These are phyloP conservation scores for Alnus glutinosa DNA, from an alignment of 306 rosid species.

Conservation along the genomic window DNA sequence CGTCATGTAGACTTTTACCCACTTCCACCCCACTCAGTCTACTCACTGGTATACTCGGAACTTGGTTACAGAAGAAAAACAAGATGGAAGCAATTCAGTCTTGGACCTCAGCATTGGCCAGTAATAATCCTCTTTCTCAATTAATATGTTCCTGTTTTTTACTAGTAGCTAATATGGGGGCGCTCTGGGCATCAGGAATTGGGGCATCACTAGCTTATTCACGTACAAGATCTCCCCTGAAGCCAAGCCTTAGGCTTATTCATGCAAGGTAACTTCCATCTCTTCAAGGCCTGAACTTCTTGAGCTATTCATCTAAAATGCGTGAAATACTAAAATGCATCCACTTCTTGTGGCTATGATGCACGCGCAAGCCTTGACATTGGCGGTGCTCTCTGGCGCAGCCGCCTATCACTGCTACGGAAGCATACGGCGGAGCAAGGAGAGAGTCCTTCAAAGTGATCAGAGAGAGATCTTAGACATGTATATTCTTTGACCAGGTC, in stretches of 20 bases:
- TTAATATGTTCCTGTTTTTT: neutral
- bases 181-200: conserved; percentile 73
- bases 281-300: neutral
- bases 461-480: conserved; percentile 25
- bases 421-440: too few species aligned
- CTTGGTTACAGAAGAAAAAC: conserved; percentile 4
- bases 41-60: too few species aligned
- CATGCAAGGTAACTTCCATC: conserved; percentile 60
- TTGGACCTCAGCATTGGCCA: conserved; percentile 76
- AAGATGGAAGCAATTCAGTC: conserved; percentile 61
- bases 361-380: too few species aligned
- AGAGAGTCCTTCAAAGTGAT: conserved; percentile 13
- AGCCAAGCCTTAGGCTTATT: conserved; percentile 81
- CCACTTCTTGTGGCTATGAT: too few species aligned
- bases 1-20: too few species aligned
- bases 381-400: too few species aligned
- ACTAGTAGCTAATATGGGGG: conserved; percentile 36
- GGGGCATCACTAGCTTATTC: conserved; percentile 68
- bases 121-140: conserved; percentile 7
- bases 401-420: too few species aligned
- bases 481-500: conserved; percentile 46
- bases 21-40: too few species aligned
- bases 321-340: too few species aligned
- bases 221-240: conserved; percentile 50
- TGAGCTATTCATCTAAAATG: too few species aligned